Conservation (phyloP, 1,139 yeast species). For the Meyerozyma elateridarum region DNA sequence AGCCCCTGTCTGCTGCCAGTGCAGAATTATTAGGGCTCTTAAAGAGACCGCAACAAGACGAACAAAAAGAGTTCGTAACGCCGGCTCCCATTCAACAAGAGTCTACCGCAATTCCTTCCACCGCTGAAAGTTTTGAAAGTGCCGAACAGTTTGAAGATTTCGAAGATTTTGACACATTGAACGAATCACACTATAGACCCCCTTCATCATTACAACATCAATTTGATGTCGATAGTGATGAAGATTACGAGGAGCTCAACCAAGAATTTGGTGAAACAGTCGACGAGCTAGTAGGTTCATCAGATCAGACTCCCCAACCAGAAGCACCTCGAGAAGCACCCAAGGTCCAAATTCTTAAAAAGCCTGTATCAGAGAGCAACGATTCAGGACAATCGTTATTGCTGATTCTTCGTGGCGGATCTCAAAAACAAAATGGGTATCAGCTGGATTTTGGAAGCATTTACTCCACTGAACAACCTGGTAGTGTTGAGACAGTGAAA, state of each 20-base stretch:
- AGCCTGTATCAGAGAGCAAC: no score
- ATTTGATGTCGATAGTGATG: constrained; percentile 1
- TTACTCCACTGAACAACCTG: not conserved
- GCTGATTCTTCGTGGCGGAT: not conserved
- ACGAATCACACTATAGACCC: constrained; percentile 10
- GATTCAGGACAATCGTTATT: not conserved
- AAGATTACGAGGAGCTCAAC: not conserved
- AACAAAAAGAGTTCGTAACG: not conserved
- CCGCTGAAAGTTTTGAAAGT: constrained; percentile 18
- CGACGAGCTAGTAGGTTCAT: not conserved
- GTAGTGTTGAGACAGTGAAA: not conserved
- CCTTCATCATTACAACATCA: not conserved
- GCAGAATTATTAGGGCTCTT: no score
- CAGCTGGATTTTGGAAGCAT: no score
- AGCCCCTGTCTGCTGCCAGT: no score
- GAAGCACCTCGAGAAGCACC: no score
- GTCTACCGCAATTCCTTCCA: constrained; percentile 2
- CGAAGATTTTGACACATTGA: constrained; percentile 25
- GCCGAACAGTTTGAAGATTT: constrained; percentile 38
- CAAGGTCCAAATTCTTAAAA: not conserved
- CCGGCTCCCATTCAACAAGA: constrained; percentile 8
- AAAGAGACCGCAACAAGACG: not conserved
- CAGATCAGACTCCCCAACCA: not conserved
- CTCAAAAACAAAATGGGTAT: no score
- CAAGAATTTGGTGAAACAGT: not conserved